phyloP scores from a whole-genome alignment of 2,329 filamentous ascomycete genomes.

The Emmonsia crescens region DNA sequence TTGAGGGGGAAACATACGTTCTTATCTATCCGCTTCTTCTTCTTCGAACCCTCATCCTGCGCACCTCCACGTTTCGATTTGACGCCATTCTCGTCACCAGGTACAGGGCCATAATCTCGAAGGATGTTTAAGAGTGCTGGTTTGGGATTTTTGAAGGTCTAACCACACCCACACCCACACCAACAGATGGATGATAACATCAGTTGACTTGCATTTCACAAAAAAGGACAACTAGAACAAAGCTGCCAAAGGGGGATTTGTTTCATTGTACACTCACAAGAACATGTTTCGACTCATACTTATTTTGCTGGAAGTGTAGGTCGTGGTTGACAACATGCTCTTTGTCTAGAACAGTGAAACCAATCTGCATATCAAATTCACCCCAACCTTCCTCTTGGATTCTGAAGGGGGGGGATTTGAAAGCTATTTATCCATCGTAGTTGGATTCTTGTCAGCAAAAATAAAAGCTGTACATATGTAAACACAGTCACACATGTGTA shows the following conservation, averaged over 20 bases:
- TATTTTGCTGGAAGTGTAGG: conserved; percentile 73
- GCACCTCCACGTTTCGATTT: conserved; percentile 50
- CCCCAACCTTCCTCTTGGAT: conserved; percentile 96
- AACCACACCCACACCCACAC: not conserved
- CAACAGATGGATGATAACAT: not conserved
- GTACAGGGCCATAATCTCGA: conserved; percentile 75
- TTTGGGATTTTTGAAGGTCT: conserved; percentile 86
- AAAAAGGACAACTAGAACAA: conserved; percentile 1
- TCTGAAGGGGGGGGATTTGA: conserved; percentile 75
- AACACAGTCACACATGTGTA: not conserved
- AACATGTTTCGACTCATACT: conserved; percentile 72
- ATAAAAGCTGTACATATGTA: not conserved
- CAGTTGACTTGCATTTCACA: not conserved
- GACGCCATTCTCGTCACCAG: conserved; percentile 55
- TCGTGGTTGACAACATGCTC: conserved; percentile 76
- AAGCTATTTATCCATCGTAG: conserved; percentile 41
- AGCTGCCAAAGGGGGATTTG: not conserved
- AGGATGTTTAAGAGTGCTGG: conserved; percentile 69
- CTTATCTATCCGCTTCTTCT: conserved; percentile 60
- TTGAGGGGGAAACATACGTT: conserved; percentile 32
- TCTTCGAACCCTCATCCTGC: conserved; percentile 56
- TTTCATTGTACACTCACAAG: conserved; percentile 44
- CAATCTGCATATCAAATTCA: conserved; percentile 91
- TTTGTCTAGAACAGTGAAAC: conserved; percentile 75
- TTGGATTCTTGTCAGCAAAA: not conserved